Evolutionary conservation across 352 stramenopile genomes (phyloP), one percentile per base, ranked within the genome.

Genomic region (Halophytophthora polymorphica): DNA sequence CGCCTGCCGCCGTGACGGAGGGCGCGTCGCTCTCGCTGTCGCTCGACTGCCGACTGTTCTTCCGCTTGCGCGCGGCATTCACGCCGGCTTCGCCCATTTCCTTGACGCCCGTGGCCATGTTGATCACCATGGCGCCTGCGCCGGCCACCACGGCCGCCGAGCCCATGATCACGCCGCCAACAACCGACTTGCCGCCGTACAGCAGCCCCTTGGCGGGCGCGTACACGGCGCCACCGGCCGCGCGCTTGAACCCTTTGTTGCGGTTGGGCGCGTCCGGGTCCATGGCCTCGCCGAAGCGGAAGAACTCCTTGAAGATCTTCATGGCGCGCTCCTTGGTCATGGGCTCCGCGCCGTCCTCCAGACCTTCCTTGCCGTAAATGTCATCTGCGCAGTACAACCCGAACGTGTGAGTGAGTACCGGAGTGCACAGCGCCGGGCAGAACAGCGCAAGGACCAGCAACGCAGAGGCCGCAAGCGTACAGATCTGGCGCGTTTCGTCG

Each of bases 301-400:
- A 92, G 45, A 93, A 93, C 12, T 93, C 77, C 49, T 91, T 72
- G 61, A 93, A 96, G 47, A 94, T 92, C 22, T 79, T 70, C 70
- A 93, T 80, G 12, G 79, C 83, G 17, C 82, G 79, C 60, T 93
- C 83, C 50, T 70, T 85, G 8, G 83, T 94, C 78, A 93, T 94
- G 42, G 84, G 79, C 64, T 88, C 69, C 14, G 81, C 76, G 31
- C 82, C 79, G 51, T 90, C 81, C 50, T 96, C 77, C 23, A 97
- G 69, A 35, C 90, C 91, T 63, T 91, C 86, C 71, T 97, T 96
- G 55, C 92, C 92, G 67, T 95, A 97, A 43, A 96, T 76, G 46
- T 98, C 91, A 58, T 98, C 84, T 94, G 58, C 25, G 50, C 2
- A 22, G 13, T 59, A 37, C 28, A 61, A 25, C 18, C 18, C 45